A percentile compares a stretch with the other conserved stretches of the same genome.
These are phyloP conservation scores for Candida boleticola DNA, from an alignment of 805 yeast genomes.

Conservation along the genomic window DNA sequence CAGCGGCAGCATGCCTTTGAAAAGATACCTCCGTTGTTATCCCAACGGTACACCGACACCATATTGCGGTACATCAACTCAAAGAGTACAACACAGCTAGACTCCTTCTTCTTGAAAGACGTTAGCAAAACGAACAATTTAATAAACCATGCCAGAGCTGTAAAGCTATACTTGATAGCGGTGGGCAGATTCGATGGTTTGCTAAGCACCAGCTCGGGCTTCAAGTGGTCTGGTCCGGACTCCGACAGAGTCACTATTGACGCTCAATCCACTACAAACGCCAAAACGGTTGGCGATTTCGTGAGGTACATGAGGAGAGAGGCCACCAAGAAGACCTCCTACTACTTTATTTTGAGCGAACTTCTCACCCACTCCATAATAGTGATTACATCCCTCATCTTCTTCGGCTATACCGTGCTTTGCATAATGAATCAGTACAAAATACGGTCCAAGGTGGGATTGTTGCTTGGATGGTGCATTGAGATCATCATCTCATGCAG, in stretches of 20 bases:
- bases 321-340: neutral
- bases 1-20: no score
- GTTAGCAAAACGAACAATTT: slow-evolving; percentile 26
- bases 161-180: slow-evolving; percentile 16
- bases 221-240: slow-evolving; percentile 11
- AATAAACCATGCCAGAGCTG: slow-evolving; percentile 20
- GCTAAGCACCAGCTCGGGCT: neutral
- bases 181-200: neutral
- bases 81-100: slow-evolving; percentile 10
- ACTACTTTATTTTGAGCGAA: neutral
- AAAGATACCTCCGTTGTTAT: neutral
- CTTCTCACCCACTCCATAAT: neutral
- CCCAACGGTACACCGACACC: neutral
- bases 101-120: slow-evolving; percentile 24
- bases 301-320: slow-evolving; percentile 4
- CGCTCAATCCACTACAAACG: slow-evolving; percentile 7
- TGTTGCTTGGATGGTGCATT: slow-evolving; percentile 35
- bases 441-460: slow-evolving; percentile 33
- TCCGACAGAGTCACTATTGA: neutral
- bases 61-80: slow-evolving; percentile 2
- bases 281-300: slow-evolving; percentile 16
- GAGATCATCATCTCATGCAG: slow-evolving; percentile 22
- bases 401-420: neutral
- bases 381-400: neutral
- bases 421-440: slow-evolving; percentile 25